These are phyloP conservation scores for Lecanicillium sp. DNA, from an alignment of 2,329 filamentous ascomycete genomes.

Conservation along the genomic window DNA sequence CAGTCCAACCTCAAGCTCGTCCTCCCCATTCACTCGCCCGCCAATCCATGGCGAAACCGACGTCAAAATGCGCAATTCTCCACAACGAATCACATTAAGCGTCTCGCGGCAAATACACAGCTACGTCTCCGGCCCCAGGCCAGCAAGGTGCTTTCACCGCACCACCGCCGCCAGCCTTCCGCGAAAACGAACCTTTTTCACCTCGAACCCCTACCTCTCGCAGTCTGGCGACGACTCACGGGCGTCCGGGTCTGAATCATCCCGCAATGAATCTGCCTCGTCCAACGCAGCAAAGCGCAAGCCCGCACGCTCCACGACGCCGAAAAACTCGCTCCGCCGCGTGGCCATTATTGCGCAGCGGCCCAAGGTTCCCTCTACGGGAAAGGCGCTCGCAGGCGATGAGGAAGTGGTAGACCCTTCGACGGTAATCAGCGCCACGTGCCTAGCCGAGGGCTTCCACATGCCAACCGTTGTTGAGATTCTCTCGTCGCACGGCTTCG, in stretches of 20 bases:
- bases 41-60: constrained; percentile 1
- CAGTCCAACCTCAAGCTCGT: too few species aligned
- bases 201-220: constrained; percentile 50
- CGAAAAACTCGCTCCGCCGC: constrained; percentile 70
- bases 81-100: constrained; percentile 24
- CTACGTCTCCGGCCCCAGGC: constrained; percentile 10
- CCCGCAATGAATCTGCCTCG: constrained; percentile 5
- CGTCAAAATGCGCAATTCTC: constrained; percentile 23
- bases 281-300: constrained; percentile 33
- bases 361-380: constrained; percentile 29
- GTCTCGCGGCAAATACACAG: constrained; percentile 21
- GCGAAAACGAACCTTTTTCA: constrained; percentile 56
- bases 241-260: constrained; percentile 24
- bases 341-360: constrained; percentile 80
- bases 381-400: constrained; percentile 15
- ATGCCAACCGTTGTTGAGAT: constrained; percentile 53
- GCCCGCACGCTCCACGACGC: constrained; percentile 32
- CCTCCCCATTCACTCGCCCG: too few species aligned
- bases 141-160: constrained; percentile 35
- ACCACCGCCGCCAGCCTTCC: constrained; percentile 35
- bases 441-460: constrained; percentile 55
- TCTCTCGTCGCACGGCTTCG: constrained; percentile 49
- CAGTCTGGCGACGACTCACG: constrained; percentile 25
- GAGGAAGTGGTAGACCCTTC: constrained; percentile 24
- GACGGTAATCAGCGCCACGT: constrained; percentile 49